A percentile compares a stretch with the other conserved stretches of the same genome.
Evolutionary conservation across 345 rosid species (phyloP).

Genomic region (Viola odorata): DNA sequence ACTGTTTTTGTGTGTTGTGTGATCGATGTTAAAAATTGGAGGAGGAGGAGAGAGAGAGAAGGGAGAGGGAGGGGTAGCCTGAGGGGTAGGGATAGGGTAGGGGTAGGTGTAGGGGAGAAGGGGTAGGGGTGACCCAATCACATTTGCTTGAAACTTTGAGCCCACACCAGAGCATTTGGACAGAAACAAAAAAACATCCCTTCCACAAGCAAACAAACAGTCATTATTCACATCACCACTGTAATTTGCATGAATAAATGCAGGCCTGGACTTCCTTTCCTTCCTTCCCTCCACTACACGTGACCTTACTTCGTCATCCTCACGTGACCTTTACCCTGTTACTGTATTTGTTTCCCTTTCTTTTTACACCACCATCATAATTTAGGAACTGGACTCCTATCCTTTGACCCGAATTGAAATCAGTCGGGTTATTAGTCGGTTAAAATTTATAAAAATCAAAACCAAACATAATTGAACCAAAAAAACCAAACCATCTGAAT

Average conservation of each 20-base stretch:
- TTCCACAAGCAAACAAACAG: conserved; percentile 35
- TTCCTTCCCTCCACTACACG: conserved; percentile 24
- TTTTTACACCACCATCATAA: not conserved
- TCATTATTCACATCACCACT: conserved; percentile 42
- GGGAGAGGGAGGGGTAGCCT: not conserved
- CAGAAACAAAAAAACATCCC: conserved; percentile 51
- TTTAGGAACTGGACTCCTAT: too few relatives aligned
- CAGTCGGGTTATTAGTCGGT: too few relatives aligned
- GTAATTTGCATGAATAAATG: conserved; percentile 39
- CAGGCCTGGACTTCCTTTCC: conserved; percentile 17
- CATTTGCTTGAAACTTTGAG: conserved; percentile 32
- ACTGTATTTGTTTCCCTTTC: not conserved
- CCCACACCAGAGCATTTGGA: conserved; percentile 41
- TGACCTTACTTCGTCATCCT: conserved; percentile 33
- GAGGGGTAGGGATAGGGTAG: not conserved
- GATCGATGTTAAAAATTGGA: not conserved
- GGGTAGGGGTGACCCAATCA: conserved; percentile 25
- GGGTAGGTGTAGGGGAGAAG: not conserved
- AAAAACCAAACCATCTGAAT: too few relatives aligned
- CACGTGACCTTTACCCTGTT: conserved; percentile 34
- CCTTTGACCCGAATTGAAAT: too few relatives aligned
- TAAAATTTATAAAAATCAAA: too few relatives aligned
- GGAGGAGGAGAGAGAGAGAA: not conserved
- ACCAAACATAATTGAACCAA: too few relatives aligned
- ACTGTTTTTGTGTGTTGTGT: not conserved